Percentiles rank a stretch among this genome's conserved stretches.
Evolutionary conservation across 805 yeast species (phyloP).

Genomic region (Isabelozyma rhagii): DNA sequence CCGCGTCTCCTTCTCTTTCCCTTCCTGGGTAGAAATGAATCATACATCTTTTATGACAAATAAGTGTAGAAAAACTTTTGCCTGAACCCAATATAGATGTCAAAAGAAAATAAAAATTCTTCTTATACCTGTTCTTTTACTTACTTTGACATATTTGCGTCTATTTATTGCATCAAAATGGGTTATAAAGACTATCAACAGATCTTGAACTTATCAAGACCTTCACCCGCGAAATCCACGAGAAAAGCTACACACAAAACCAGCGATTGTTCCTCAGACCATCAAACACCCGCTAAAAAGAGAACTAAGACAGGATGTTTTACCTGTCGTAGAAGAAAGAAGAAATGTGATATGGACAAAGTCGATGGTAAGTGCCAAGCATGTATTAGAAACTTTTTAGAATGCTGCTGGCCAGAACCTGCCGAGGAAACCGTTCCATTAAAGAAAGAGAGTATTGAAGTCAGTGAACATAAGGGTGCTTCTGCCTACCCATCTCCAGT

Average conservation of each 20-base stretch:
- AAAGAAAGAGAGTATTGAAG: conserved; percentile 2
- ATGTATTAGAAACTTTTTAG: conserved; percentile 42
- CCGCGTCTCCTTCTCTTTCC: not conserved
- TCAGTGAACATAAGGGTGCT: conserved; percentile 9
- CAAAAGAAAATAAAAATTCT: not conserved
- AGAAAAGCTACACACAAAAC: conserved; percentile 1
- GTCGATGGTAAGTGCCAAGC: conserved; percentile 44
- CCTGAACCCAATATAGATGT: too few species aligned
- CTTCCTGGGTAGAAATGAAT: not conserved
- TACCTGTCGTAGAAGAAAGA: conserved; percentile 61
- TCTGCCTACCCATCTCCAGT: conserved; percentile 32
- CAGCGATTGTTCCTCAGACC: not conserved
- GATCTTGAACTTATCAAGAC: conserved; percentile 27
- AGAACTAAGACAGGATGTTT: conserved; percentile 54
- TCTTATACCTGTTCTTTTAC: not conserved
- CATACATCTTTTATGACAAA: not conserved
- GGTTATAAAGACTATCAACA: conserved; percentile 36
- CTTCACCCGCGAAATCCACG: conserved; percentile 7
- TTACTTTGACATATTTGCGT: not conserved
- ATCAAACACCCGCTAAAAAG: conserved; percentile 13
- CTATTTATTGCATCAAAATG: conserved; percentile 5
- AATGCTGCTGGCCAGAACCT: conserved; percentile 40
- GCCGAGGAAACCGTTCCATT: not conserved
- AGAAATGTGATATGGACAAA: conserved; percentile 56
- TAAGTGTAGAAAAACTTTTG: not conserved